These are phyloP conservation scores for Bipolaris victoriae DNA, from an alignment of 2,329 filamentous ascomycete species.

Conservation along the genomic window DNA sequence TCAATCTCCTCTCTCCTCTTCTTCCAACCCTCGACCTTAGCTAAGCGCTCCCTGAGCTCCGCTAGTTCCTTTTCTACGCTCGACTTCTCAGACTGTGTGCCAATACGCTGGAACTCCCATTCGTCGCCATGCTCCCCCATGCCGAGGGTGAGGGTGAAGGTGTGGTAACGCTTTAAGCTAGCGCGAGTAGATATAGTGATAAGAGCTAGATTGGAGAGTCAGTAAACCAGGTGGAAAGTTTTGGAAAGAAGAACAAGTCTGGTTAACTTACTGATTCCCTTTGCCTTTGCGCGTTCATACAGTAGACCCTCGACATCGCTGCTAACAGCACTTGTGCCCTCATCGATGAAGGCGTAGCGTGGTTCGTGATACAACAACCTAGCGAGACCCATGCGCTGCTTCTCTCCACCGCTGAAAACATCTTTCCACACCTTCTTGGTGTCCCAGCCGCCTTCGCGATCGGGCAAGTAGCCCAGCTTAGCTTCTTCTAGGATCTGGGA, in stretches of 20 bases:
- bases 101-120: slow-evolving; percentile 93
- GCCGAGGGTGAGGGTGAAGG: slow-evolving; percentile 85
- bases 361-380: slow-evolving; percentile 93
- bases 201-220: slow-evolving; percentile 62
- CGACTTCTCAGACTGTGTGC: slow-evolving; percentile 90
- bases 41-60: slow-evolving; percentile 79
- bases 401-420: slow-evolving; percentile 94
- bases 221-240: not conserved
- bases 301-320: slow-evolving; percentile 92
- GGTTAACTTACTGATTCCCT: slow-evolving; percentile 79
- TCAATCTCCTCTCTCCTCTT: slow-evolving; percentile 80
- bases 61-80: slow-evolving; percentile 89
- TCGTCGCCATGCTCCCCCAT: slow-evolving; percentile 79
- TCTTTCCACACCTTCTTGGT: slow-evolving; percentile 98
- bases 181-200: slow-evolving; percentile 96
- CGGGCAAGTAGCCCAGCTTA: slow-evolving; percentile 83
- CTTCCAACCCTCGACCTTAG: slow-evolving; percentile 86
- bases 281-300: slow-evolving; percentile 91
- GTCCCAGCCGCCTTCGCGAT: slow-evolving; percentile 95
- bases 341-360: slow-evolving; percentile 90
- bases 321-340: slow-evolving; percentile 92
- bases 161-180: slow-evolving; percentile 94
- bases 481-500: slow-evolving; percentile 81
- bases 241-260: not conserved
- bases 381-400: slow-evolving; percentile 92